Evolutionary conservation across 2,329 filamentous ascomycete genomes (phyloP), one percentile per base, ranked within the genome.

Genomic region (Cercospora brassicicola): DNA sequence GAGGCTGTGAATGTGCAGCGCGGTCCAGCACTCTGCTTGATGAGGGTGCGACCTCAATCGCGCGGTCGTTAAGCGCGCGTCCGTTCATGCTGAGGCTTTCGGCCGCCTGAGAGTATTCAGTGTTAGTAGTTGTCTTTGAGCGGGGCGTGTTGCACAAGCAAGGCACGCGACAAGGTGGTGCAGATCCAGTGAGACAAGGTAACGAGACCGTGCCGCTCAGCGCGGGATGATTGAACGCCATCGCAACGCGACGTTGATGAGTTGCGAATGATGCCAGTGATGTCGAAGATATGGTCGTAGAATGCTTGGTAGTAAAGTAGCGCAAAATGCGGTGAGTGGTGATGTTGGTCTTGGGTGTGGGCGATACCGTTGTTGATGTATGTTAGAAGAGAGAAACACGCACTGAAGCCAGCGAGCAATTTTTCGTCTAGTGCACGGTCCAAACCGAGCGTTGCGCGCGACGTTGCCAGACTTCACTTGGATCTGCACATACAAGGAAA

Each of bases 31-130:
- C 95, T 67, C 95, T 90, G 82, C 92, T 96, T n/a, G 93, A 97
- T 8, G 94, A 98, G 9, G 95, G 95, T 4, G 95, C 97, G 67
- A 99, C 95, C 81, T 99, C 95, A 77, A 99, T 98, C 72, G 95
- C 95, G 84, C 98, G 98, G 81, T 99, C 95, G 78, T 98, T 99
- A 69, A 99, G 86, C 63, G 95, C 95, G 76, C 95, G 93, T 64
- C 95, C 95, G 77, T 99, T 99, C 95, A 99, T 99, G 84, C 95
- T 98, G 68, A 99, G 87, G 81, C 93, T 96, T 81, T 99, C 95
- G 60, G 95, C 95, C 75, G 95, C 95, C 94, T 97, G 70, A 13
- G 28, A 15, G 9, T 28, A 59, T 48, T 33, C 36, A 33, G 62
- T 33, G 61, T 70, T 60, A 66, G 72, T 68, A 69, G 53, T 45